Percentiles rank a stretch among this genome's conserved stretches.
phyloP scores from a whole-genome alignment of 495 filamentous ascomycete genomes.

The Podospora appendiculata region DNA sequence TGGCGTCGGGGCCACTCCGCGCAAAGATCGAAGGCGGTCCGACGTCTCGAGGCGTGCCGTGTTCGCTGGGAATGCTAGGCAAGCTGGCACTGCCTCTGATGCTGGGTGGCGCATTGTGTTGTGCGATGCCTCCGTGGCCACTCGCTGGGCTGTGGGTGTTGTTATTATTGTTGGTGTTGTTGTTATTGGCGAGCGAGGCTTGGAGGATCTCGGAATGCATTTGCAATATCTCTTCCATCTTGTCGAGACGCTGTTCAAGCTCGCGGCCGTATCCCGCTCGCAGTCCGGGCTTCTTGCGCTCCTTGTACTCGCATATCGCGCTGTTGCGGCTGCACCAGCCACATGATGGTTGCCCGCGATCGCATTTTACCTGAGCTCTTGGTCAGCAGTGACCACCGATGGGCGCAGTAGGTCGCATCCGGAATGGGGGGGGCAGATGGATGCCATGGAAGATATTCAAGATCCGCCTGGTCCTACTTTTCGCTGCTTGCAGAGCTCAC shows the following conservation, averaged over 20 bases:
- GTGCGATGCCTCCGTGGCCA: slow-evolving; percentile 24
- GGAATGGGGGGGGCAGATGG: too few relatives aligned
- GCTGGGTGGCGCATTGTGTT: slow-evolving; percentile 44
- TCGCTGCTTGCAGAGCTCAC: slow-evolving; percentile 75
- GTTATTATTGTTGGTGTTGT: background rate
- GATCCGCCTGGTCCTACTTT: slow-evolving; percentile 44
- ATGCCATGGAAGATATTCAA: too few relatives aligned
- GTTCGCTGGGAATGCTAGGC: slow-evolving; percentile 37
- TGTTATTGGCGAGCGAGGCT: slow-evolving; percentile 18
- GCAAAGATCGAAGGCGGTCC: slow-evolving; percentile 30
- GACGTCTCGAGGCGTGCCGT: slow-evolving; percentile 36
- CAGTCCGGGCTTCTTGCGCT: slow-evolving; percentile 77
- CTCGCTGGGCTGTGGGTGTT: slow-evolving; percentile 11
- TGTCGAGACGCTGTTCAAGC: slow-evolving; percentile 69
- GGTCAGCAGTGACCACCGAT: background rate
- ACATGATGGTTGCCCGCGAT: slow-evolving; percentile 75
- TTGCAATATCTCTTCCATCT: slow-evolving; percentile 43
- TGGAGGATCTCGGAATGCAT: slow-evolving; percentile 42
- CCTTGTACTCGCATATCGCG: slow-evolving; percentile 73
- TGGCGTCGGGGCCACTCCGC: slow-evolving; percentile 23
- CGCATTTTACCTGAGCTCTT: slow-evolving; percentile 58
- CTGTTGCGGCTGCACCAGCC: slow-evolving; percentile 82
- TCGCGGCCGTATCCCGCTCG: slow-evolving; percentile 83
- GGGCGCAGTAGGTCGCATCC: too few relatives aligned
- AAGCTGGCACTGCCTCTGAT: slow-evolving; percentile 31